phyloP scores from a whole-genome alignment of 2,329 filamentous ascomycete species.

The Lasiodiplodia sp. region DNA sequence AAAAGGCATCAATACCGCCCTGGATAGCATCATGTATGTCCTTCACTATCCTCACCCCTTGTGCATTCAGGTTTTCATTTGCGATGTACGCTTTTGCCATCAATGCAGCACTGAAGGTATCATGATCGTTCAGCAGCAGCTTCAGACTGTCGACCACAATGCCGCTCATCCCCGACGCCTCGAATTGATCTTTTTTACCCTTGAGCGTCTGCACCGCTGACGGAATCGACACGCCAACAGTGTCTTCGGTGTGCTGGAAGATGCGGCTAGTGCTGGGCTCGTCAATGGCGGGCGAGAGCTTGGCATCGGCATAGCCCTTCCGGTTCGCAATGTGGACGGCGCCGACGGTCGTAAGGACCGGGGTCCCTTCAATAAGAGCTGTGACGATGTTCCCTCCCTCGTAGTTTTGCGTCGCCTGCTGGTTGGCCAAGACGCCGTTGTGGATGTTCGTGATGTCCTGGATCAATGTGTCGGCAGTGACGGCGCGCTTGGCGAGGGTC shows the following conservation, averaged over 20 bases:
- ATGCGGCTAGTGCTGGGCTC: constrained; percentile 33
- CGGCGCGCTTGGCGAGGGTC: background rate
- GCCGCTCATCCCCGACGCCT: constrained; percentile 24
- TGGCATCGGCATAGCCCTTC: constrained; percentile 36
- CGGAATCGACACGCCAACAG: constrained; percentile 34
- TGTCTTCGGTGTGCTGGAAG: constrained; percentile 34
- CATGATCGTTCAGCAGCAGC: constrained; percentile 33
- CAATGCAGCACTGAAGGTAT: constrained; percentile 32
- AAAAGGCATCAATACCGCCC: constrained; percentile 32
- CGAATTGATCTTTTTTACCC: constrained; percentile 34
- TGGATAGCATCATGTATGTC: constrained; percentile 33
- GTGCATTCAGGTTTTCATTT: constrained; percentile 18
- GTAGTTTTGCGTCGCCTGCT: constrained; percentile 31
- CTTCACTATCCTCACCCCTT: constrained; percentile 30
- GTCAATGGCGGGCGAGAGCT: constrained; percentile 32
- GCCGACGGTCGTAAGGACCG: constrained; percentile 35
- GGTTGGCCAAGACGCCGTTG: constrained; percentile 32
- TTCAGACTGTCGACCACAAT: constrained; percentile 34
- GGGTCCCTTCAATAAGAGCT: constrained; percentile 29
- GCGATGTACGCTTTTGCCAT: constrained; percentile 23
- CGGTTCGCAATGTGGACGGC: constrained; percentile 33
- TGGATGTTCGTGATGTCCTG: constrained; percentile 35
- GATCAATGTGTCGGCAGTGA: constrained; percentile 34
- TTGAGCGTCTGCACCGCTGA: constrained; percentile 33
- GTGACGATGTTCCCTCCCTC: constrained; percentile 31